These are phyloP conservation scores for Diddensiella santjacobensis DNA, from an alignment of 805 yeast genomes.

Conservation along the genomic window DNA sequence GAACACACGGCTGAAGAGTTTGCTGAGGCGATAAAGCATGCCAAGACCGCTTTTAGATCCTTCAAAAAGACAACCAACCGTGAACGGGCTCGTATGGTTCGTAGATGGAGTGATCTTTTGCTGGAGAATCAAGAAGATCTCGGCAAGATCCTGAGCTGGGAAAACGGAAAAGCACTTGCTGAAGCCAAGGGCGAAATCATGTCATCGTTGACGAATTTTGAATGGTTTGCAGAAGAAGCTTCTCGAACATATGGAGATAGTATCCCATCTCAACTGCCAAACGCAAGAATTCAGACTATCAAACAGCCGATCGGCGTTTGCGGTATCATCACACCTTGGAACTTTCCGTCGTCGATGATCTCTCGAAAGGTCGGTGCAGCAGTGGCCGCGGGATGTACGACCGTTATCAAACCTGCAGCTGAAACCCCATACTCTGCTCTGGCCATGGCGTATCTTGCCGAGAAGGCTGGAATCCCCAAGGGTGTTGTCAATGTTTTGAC, in stretches of 20 bases:
- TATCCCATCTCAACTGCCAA: slow-evolving; percentile 50
- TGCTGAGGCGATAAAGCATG: slow-evolving; percentile 51
- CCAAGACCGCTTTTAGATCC: slow-evolving; percentile 48
- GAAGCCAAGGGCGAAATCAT: slow-evolving; percentile 70
- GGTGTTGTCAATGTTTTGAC: slow-evolving; percentile 64
- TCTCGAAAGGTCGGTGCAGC: slow-evolving; percentile 74
- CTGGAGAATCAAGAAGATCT: slow-evolving; percentile 59
- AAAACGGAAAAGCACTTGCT: slow-evolving; percentile 69
- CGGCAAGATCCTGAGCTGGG: slow-evolving; percentile 59
- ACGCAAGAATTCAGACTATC: slow-evolving; percentile 50
- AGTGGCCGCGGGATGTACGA: slow-evolving; percentile 73
- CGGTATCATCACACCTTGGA: slow-evolving; percentile 81
- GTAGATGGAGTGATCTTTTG: slow-evolving; percentile 51
- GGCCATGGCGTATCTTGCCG: slow-evolving; percentile 58
- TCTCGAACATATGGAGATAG: slow-evolving; percentile 66
- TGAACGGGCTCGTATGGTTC: slow-evolving; percentile 50
- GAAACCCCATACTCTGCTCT: slow-evolving; percentile 74
- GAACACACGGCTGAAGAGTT: slow-evolving; percentile 51
- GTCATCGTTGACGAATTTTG: slow-evolving; percentile 72
- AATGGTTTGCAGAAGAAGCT: slow-evolving; percentile 82
- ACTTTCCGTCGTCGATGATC: slow-evolving; percentile 78
- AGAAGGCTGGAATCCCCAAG: slow-evolving; percentile 66
- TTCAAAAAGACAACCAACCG: slow-evolving; percentile 56
- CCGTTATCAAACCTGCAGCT: slow-evolving; percentile 71
- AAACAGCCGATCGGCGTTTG: slow-evolving; percentile 81